phyloP scores from a whole-genome alignment of 139 green algal species.

The Chlorella sorokiniana region DNA sequence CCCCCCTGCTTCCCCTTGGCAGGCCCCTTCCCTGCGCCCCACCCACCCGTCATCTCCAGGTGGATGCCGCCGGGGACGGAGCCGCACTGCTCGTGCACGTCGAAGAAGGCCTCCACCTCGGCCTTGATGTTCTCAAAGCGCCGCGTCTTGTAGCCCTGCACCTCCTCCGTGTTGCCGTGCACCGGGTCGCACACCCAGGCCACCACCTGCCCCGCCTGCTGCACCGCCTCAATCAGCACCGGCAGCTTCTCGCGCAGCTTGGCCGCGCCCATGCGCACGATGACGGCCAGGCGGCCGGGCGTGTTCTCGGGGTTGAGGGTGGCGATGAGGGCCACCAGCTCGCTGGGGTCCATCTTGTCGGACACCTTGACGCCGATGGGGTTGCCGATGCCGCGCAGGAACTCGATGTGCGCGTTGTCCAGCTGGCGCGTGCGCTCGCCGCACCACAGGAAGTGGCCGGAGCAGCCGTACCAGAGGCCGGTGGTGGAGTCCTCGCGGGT shows the following conservation, averaged over 20 bases:
- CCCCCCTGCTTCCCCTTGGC: neutral
- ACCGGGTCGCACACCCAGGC: slow-evolving; percentile 98
- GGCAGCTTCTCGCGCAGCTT: slow-evolving; percentile 87
- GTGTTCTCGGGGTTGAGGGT: slow-evolving; percentile 95
- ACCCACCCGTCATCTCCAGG: slow-evolving; percentile 96
- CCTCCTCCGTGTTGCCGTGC: slow-evolving; percentile 98
- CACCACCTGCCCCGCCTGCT: slow-evolving; percentile 77
- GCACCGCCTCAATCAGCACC: slow-evolving; percentile 74
- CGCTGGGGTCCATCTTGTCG: slow-evolving; percentile 92
- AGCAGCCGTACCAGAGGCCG: slow-evolving; percentile 90
- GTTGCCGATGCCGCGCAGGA: slow-evolving; percentile 94
- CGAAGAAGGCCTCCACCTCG: slow-evolving; percentile 87
- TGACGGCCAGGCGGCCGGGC: slow-evolving; percentile 90
- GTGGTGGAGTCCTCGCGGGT: slow-evolving; percentile 91
- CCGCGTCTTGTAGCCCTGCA: slow-evolving; percentile 94
- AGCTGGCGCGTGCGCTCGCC: slow-evolving; percentile 98
- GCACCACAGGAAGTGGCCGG: slow-evolving; percentile 97
- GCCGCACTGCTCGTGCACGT: slow-evolving; percentile 90
- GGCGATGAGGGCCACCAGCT: slow-evolving; percentile 90
- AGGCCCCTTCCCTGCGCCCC: slow-evolving; percentile 42
- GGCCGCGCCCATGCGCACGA: slow-evolving; percentile 95
- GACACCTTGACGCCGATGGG: slow-evolving; percentile 91
- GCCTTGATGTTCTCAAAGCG: slow-evolving; percentile 85
- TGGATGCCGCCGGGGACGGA: slow-evolving; percentile 93
- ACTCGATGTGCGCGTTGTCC: slow-evolving; percentile 97